phyloP scores from a whole-genome alignment of 83 land plant species.

The Picea mariana region DNA sequence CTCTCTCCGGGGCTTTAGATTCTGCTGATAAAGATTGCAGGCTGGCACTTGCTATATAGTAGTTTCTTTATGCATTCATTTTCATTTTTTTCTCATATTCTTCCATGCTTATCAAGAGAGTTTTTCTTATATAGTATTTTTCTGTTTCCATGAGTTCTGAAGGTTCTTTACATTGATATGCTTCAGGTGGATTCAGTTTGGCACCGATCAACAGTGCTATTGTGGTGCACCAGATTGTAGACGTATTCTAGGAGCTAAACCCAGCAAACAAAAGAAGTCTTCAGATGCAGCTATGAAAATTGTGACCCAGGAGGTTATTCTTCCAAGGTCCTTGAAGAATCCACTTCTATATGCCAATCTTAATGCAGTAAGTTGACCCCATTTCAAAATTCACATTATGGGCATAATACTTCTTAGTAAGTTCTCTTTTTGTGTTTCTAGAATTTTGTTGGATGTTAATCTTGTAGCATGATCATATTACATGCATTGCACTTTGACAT shows the following conservation, averaged over 20 bases:
- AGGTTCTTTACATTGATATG: not conserved
- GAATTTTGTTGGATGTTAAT: not conserved
- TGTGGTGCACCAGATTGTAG: constrained; percentile 79
- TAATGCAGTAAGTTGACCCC: not conserved
- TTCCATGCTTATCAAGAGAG: not conserved
- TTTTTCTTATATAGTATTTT: constrained; percentile 8
- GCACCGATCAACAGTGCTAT: constrained; percentile 84
- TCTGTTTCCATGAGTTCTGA: not conserved
- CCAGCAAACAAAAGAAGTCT: constrained; percentile 58
- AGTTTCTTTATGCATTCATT: not conserved
- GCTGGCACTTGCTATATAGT: not conserved
- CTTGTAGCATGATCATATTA: not conserved
- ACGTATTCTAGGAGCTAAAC: constrained; percentile 63
- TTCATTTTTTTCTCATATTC: constrained; percentile 1
- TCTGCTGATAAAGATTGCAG: not conserved
- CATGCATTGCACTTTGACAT: not conserved
- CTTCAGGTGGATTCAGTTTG: constrained; percentile 92
- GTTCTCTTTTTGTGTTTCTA: not conserved
- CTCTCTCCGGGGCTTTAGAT: not conserved
- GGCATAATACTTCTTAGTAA: not conserved
- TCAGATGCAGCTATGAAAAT: constrained; percentile 48
- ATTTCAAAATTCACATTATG: not conserved
- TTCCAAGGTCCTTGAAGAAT: not conserved
- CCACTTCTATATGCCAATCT: not conserved
- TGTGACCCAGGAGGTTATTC: constrained; percentile 34